Conservation (phyloP, 1,284 basidiomycete genomes). For the Heterobasidion annosum region DNA sequence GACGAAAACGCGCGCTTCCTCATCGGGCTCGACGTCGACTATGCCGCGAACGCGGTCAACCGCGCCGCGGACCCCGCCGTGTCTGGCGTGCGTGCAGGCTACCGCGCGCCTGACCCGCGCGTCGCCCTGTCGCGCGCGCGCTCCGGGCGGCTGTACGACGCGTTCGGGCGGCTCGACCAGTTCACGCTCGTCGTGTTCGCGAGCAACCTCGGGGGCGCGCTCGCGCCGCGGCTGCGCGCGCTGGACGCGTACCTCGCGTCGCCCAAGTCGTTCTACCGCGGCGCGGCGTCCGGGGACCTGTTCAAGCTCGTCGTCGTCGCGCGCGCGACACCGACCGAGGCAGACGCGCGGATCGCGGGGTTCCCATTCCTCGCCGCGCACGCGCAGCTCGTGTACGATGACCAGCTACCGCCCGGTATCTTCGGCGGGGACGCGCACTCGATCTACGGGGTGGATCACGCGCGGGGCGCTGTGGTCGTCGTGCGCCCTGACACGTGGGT, state of each 20-base stretch:
- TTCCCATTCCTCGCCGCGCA: background rate
- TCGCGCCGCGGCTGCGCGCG: background rate
- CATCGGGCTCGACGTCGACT: background rate
- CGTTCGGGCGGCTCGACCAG: background rate
- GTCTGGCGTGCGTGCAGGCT: background rate
- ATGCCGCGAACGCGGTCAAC: background rate
- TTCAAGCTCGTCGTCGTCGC: background rate
- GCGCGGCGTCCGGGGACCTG: background rate
- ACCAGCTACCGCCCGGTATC: slow-evolving; percentile 22
- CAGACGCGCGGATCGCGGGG: background rate
- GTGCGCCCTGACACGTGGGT: slow-evolving; percentile 74
- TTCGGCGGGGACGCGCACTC: slow-evolving; percentile 32
- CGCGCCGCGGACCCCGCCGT: background rate
- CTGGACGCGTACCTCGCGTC: background rate
- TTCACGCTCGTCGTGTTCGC: background rate
- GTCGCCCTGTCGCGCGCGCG: background rate
- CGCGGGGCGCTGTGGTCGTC: slow-evolving; percentile 49
- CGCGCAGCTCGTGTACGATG: slow-evolving; percentile 14
- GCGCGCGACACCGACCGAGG: background rate
- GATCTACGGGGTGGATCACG: slow-evolving; percentile 42
- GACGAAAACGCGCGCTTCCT: background rate
- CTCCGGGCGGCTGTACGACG: background rate
- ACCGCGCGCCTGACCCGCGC: background rate
- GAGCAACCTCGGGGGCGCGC: background rate
- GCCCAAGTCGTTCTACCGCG: background rate